Evolutionary conservation across 345 rosid species (phyloP), one percentile per base, ranked within the genome.

Genomic region (Nephelium lappaceum): DNA sequence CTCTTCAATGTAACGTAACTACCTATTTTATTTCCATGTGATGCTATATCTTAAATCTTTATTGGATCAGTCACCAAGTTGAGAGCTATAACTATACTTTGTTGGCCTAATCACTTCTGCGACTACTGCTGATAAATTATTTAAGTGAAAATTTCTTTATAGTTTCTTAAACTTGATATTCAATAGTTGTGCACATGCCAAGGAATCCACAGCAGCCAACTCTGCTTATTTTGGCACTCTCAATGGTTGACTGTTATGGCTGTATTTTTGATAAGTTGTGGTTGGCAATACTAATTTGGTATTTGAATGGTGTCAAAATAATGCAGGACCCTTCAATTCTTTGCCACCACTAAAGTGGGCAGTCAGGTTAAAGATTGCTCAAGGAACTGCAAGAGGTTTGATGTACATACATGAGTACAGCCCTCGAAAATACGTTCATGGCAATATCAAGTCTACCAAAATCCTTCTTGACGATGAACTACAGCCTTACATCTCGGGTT

Each of bases 331-430:
- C 10, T 79, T 91, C 5, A 87, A 77, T 79, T 72, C 86, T 71
- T 76, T 80, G 75, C 79, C 91, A 57, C 77, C 90, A 5, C 84
- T 96, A 2, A 78, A 93, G 11, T 96, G 99, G 98, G 79, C 93
- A 24, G 89, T 86, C 16, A 88, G 98, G 85, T 86, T 96, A 78
- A 91, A 81, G 78, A 91, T 96, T 62, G 93, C 96, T 39, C 99
- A 94, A 85, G 99, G 98, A 81, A 82, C 90, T 15, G 97, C 99
- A 3, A 85, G 95, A 77, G 99, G 97, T 57, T 86, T 94, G 66
- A 84, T 86, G 88, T 87, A 89, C 86, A 91, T 94, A 80, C 99
- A 94, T 5, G 98, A 94, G 83, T 86, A 75, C 74, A 82, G 91
- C 74, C 95, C 97, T 38, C 84, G 94, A 72, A 96, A 91, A 69